These are phyloP conservation scores for Dothidotthia symphoricarpi DNA, from an alignment of 2,329 filamentous ascomycete genomes.

Conservation along the genomic window DNA sequence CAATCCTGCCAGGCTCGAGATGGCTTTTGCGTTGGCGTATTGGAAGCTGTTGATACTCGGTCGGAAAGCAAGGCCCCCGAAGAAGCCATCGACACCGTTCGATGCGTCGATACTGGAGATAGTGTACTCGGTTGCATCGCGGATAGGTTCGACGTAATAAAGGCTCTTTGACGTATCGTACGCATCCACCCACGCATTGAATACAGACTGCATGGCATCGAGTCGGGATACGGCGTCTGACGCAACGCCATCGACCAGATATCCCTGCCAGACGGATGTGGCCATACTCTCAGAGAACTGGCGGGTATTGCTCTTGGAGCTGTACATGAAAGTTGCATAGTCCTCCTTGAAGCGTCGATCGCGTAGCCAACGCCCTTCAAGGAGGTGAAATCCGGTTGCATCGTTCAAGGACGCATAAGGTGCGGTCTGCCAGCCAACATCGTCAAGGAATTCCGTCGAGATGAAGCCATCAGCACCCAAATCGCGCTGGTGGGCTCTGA, in stretches of 20 bases:
- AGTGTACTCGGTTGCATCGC: conserved; percentile 49
- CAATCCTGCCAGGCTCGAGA: conserved; percentile 42
- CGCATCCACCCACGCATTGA: conserved; percentile 41
- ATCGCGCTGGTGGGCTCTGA: conserved; percentile 47
- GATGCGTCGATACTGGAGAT: conserved; percentile 47
- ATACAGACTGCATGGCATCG: conserved; percentile 40
- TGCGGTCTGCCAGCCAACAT: conserved; percentile 45
- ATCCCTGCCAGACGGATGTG: conserved; percentile 42
- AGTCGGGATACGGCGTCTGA: conserved; percentile 34
- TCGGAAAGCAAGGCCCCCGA: conserved; percentile 44
- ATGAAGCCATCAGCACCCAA: conserved; percentile 46
- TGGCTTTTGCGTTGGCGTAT: conserved; percentile 46
- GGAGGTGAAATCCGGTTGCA: conserved; percentile 47
- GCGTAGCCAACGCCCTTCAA: conserved; percentile 47
- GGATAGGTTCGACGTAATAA: conserved; percentile 46
- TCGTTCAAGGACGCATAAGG: conserved; percentile 48
- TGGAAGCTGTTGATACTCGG: conserved; percentile 49
- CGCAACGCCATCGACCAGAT: conserved; percentile 45
- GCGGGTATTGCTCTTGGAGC: conserved; percentile 41
- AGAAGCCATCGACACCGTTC: conserved; percentile 44
- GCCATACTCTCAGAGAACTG: conserved; percentile 49
- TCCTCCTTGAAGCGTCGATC: conserved; percentile 48
- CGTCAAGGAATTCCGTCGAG: conserved; percentile 48
- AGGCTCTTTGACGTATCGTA: conserved; percentile 43
- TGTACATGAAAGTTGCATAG: conserved; percentile 46